Evolutionary conservation across 139 green algal species (phyloP).

Genomic region (Tetratostichococcus sp.): DNA sequence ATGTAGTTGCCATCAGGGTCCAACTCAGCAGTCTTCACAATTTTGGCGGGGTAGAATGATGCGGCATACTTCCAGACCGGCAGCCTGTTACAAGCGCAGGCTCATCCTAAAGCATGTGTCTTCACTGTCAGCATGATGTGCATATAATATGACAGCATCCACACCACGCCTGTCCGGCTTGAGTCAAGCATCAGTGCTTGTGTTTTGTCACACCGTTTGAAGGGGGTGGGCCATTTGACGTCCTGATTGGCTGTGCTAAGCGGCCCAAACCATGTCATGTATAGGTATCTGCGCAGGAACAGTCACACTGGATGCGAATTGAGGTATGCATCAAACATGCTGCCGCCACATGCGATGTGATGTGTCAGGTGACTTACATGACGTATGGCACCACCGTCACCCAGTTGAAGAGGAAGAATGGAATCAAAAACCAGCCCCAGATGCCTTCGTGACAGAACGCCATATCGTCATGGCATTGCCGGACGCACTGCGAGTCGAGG

Average conservation of each 20-base stretch:
- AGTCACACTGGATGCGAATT: too few species aligned
- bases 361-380: neutral
- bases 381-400: neutral
- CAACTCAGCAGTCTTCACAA: slow-evolving; percentile 52
- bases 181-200: too few species aligned
- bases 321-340: too few species aligned
- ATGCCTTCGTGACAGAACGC: neutral
- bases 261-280: neutral
- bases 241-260: neutral
- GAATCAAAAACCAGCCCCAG: neutral
- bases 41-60: slow-evolving; percentile 35
- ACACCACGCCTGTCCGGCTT: too few species aligned
- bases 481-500: too few species aligned
- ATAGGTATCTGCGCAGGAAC: neutral
- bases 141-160: too few species aligned
- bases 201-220: neutral
- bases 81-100: slow-evolving; percentile 17
- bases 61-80: slow-evolving; percentile 39
- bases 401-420: neutral
- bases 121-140: neutral
- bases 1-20: slow-evolving; percentile 42
- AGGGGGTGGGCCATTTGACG: neutral
- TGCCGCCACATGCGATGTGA: too few species aligned
- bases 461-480: too few species aligned
- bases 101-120: neutral